Evolutionary conservation across 495 filamentous ascomycete species (phyloP), one percentile per base, ranked within the genome.

Genomic region (Hyaloscypha bicolor): DNA sequence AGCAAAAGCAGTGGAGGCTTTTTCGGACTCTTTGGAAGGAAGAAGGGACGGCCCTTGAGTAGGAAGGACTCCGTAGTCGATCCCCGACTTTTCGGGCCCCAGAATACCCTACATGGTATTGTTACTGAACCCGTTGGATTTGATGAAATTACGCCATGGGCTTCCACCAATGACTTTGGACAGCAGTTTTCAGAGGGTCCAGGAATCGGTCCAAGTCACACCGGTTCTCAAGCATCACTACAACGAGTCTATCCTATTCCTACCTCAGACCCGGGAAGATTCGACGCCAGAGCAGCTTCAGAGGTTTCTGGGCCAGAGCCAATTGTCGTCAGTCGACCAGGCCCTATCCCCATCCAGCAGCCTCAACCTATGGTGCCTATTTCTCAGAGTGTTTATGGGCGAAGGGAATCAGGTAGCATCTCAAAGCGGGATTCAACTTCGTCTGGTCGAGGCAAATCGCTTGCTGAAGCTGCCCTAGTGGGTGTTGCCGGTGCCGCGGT

Each of bases 241-340:
- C 75, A 70, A 35, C 70, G 68, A 42, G 76, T 78, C 21, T 79
- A 76, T 66, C 87, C 90, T 9, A 71, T 89, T 45, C 81, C 88
- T 31, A 90, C 87, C 25, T 81, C 81, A 12, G 89, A 91, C 71
- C 85, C 85, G 4, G 78, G 78, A 35, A 82, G 79, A 51, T 90
- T 86, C 69, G 88, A 89, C 61, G 83, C 79, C 65, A 77, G 37
- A 35, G 55, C 69, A 42, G 66, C 61, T 57, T 83, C 88, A 19
- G 75, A 78, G 52, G 78, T 80, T n/a, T 79, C 82, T 62, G 71
- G 67, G 6, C 71, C 74, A 55, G 75, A 76, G 57, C 51, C 67
- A n/a, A 62, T 56, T 30, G 32, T 63, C 21, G 65, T 60, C 14
- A 39, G 61, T 25, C 70, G 82, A 29, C 80, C 83, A 19, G 82